Conservation (phyloP, 2,329 filamentous ascomycete genomes). For the Exophiala viscosa region DNA sequence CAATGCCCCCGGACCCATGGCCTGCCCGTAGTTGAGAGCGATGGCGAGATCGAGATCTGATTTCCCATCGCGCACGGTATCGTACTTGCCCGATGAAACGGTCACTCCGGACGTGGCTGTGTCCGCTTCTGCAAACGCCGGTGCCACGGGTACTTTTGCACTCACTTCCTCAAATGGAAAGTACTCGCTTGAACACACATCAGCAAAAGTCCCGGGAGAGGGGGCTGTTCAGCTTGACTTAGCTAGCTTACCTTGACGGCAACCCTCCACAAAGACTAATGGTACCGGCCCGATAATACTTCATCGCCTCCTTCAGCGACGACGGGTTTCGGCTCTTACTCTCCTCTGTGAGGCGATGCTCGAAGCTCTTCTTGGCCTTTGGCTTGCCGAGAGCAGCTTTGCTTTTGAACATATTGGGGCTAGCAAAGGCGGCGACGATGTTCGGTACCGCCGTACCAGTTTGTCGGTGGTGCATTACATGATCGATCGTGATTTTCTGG, state of each 20-base stretch:
- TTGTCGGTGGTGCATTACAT: conserved; percentile 63
- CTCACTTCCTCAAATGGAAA: conserved; percentile 83
- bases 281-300: conserved; percentile 71
- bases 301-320: conserved; percentile 78
- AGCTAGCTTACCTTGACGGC: conserved; percentile 53
- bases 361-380: conserved; percentile 71
- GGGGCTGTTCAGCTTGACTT: not conserved
- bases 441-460: conserved; percentile 52
- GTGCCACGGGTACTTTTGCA: conserved; percentile 67
- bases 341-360: conserved; percentile 64
- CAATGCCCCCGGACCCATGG: conserved; percentile 79
- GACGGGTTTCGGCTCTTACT: conserved; percentile 56
- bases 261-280: conserved; percentile 92
- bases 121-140: conserved; percentile 67
- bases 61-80: conserved; percentile 60
- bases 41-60: conserved; percentile 71
- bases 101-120: conserved; percentile 58
- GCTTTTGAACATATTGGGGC: conserved; percentile 23
- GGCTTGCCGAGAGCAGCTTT: conserved; percentile 57
- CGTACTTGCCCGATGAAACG: conserved; percentile 75
- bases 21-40: conserved; percentile 89
- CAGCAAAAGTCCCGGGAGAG: not conserved
- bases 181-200: conserved; percentile 58
- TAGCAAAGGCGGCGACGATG: conserved; percentile 23
- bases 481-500: conserved; percentile 56